Percentiles rank a stretch among this genome's conserved stretches.
Evolutionary conservation across 352 stramenopile genomes (phyloP).

Genomic region (Globisporangium canariense): DNA sequence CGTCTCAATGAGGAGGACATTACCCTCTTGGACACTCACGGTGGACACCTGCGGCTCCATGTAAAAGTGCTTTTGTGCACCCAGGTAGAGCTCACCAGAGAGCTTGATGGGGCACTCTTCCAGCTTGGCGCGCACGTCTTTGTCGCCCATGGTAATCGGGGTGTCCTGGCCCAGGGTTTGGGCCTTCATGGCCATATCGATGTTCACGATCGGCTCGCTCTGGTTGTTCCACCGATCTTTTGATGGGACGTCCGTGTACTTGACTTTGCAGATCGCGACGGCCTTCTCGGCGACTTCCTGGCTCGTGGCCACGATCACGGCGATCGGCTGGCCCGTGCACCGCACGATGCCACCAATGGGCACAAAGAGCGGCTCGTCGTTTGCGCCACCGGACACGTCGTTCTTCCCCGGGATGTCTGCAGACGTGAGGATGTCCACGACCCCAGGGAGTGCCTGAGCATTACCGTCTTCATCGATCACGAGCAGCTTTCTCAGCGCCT

Average conservation of each 20-base stretch:
- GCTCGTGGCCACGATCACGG: conserved; percentile 35
- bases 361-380: conserved; percentile 42
- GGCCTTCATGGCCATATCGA: conserved; percentile 31
- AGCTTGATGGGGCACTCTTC: conserved; percentile 91
- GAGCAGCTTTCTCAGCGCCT: conserved; percentile 82
- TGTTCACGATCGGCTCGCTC: conserved; percentile 29
- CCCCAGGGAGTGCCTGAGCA: conserved; percentile 90
- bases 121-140: conserved; percentile 63
- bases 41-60: conserved; percentile 90
- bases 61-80: conserved; percentile 96
- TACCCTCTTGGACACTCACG: conserved; percentile 77
- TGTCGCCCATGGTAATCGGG: conserved; percentile 76
- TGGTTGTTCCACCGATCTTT: conserved; percentile 31
- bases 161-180: conserved; percentile 58
- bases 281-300: conserved; percentile 72
- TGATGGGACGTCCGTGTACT: conserved; percentile 29
- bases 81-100: conserved; percentile 84
- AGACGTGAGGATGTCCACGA: conserved; percentile 79
- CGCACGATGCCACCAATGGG: conserved; percentile 32
- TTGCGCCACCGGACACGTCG: conserved; percentile 79
- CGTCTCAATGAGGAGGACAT: conserved; percentile 88
- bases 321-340: conserved; percentile 38
- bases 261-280: conserved; percentile 69
- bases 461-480: conserved; percentile 93
- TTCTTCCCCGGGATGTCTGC: conserved; percentile 74